phyloP scores from a whole-genome alignment of 768 basidiomycete genomes.

The Calocybe gangraenosa region DNA sequence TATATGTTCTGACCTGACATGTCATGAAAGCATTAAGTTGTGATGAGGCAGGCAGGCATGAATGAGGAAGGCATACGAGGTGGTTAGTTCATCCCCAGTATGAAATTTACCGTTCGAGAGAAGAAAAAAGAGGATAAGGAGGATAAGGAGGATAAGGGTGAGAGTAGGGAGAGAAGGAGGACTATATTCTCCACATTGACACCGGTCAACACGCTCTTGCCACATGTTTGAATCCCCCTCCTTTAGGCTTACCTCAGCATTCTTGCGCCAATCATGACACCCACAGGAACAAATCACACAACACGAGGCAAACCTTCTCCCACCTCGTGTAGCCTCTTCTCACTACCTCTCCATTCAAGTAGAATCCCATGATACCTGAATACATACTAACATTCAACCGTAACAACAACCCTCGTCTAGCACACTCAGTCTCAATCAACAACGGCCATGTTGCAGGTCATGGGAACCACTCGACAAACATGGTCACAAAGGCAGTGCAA shows the following conservation, averaged over 20 bases:
- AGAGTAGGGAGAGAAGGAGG: not conserved
- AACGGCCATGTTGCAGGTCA: too few species aligned
- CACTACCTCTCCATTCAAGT: too few species aligned
- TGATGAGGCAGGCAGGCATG: not conserved
- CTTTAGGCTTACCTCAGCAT: constrained; percentile 17
- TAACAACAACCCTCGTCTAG: too few species aligned
- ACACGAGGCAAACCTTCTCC: constrained; percentile 13
- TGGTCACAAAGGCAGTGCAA: too few species aligned
- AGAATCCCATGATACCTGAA: too few species aligned
- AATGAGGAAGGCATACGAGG: constrained; percentile 11
- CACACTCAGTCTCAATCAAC: too few species aligned
- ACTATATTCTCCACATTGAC: constrained; percentile 15
- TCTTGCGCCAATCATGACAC: constrained; percentile 16
- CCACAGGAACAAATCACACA: constrained; percentile 13
- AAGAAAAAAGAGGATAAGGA: constrained; percentile 3
- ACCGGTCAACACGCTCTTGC: constrained; percentile 19
- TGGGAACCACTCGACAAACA: too few species aligned
- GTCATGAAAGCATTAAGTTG: constrained; percentile 10
- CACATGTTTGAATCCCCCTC: too few species aligned
- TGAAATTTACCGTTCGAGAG: constrained; percentile 9
- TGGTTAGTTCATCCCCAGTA: constrained; percentile 12
- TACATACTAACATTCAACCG: too few species aligned
- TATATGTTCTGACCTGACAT: constrained; percentile 15
- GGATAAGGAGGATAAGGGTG: constrained; percentile 12
- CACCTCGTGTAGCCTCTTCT: too few species aligned